Conservation (phyloP, 495 filamentous ascomycete species). For the Penicillium daleae region DNA sequence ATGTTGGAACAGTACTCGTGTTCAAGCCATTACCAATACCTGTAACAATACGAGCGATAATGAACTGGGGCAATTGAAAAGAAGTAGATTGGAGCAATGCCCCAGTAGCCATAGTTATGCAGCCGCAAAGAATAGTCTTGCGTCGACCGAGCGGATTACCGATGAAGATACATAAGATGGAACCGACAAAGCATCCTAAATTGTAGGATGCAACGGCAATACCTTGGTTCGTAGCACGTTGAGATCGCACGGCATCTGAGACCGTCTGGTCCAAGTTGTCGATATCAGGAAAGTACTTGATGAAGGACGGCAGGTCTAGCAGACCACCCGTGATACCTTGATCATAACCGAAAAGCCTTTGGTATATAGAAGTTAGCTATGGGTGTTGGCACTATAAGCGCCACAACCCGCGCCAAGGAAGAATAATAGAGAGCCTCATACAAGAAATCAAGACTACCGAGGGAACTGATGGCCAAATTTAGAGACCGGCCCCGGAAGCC, state of each 20-base stretch:
- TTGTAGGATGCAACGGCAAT: constrained; percentile 69
- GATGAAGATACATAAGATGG: constrained; percentile 69
- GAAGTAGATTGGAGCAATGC: constrained; percentile 66
- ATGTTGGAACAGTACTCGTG: constrained; percentile 50
- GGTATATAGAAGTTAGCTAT: constrained; percentile 3
- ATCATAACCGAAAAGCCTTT: constrained; percentile 57
- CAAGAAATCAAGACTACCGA: constrained; percentile 72
- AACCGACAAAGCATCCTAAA: constrained; percentile 75
- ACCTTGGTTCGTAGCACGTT: constrained; percentile 46
- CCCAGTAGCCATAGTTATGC: constrained; percentile 66
- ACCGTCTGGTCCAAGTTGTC: constrained; percentile 20
- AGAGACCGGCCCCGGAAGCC: constrained; percentile 65
- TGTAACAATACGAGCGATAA: constrained; percentile 67
- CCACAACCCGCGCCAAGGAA: neutral
- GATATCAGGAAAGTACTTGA: constrained; percentile 54
- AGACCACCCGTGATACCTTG: constrained; percentile 62
- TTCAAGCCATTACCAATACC: constrained; percentile 70
- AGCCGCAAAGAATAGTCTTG: constrained; percentile 68
- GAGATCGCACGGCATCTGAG: constrained; percentile 11
- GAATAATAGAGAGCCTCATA: constrained; percentile 15
- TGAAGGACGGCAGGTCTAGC: constrained; percentile 57
- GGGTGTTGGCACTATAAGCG: neutral
- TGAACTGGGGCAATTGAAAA: constrained; percentile 62
- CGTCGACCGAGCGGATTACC: constrained; percentile 72
- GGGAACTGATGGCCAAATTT: constrained; percentile 66